A percentile compares a stretch with the other conserved stretches of the same genome.
These are phyloP conservation scores for Colletotrichum cuscutae DNA, from an alignment of 2,329 filamentous ascomycete genomes.

Conservation along the genomic window DNA sequence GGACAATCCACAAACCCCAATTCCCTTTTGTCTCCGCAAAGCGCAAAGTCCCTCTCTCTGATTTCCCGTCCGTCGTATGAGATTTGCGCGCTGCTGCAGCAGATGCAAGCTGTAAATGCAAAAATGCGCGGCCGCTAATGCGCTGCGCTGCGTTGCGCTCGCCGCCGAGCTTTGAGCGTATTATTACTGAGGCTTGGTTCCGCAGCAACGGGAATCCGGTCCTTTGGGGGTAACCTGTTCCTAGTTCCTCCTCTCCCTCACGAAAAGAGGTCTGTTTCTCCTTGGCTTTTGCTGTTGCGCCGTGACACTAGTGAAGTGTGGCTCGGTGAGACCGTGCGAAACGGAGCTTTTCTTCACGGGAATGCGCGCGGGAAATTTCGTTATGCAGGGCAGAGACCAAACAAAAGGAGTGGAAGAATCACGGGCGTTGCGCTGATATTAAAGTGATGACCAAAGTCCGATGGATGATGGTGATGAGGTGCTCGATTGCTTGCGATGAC, in stretches of 20 bases:
- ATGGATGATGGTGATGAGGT: not conserved
- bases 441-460: not conserved
- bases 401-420: not conserved
- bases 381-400: not conserved
- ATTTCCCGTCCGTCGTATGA: not conserved
- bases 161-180: not conserved
- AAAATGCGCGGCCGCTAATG: not conserved
- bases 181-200: not conserved
- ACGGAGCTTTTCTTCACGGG: not conserved
- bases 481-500: no score
- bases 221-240: not conserved
- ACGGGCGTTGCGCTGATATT: not conserved
- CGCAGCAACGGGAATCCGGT: not conserved
- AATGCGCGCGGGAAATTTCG: not conserved
- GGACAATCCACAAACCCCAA: no score
- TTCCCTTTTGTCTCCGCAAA: not conserved
- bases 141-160: constrained; percentile 1
- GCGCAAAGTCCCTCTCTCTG: not conserved
- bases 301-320: constrained; percentile 16
- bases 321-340: constrained; percentile 13
- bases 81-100: not conserved
- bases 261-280: not conserved
- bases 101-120: not conserved
- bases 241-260: not conserved
- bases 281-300: not conserved